Percentiles rank a stretch among this genome's conserved stretches.
phyloP scores from a whole-genome alignment of 805 yeast genomes.

The Sugiyamaella boreocaroliniensis region DNA sequence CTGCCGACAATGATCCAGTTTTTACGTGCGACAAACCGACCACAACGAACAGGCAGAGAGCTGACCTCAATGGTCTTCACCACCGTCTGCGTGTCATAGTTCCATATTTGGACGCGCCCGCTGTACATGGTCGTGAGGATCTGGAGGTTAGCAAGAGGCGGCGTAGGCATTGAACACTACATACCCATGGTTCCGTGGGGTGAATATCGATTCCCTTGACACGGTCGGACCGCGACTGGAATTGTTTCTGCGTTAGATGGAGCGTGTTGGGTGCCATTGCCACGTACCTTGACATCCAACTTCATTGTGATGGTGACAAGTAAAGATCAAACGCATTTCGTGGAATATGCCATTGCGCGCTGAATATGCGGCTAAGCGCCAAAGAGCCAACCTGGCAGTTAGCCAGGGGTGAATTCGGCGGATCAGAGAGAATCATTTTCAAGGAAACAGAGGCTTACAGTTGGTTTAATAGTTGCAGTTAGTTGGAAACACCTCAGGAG shows the following conservation, averaged over 20 bases:
- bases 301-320: constrained; percentile 33
- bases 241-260: constrained; percentile 49
- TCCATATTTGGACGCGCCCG: constrained; percentile 90
- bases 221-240: constrained; percentile 88
- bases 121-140: constrained; percentile 75
- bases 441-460: too few species aligned
- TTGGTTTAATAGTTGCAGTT: too few species aligned
- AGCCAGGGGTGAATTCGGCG: too few species aligned
- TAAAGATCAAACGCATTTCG: background rate
- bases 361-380: background rate
- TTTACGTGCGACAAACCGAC: constrained; percentile 89
- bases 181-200: constrained; percentile 94
- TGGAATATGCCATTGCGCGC: background rate
- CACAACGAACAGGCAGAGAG: constrained; percentile 94
- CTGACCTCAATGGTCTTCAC: constrained; percentile 91
- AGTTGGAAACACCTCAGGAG: too few species aligned
- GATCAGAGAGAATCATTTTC: too few species aligned
- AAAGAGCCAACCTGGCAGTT: background rate
- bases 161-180: background rate
- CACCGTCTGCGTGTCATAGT: constrained; percentile 73
- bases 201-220: constrained; percentile 98
- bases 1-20: constrained; percentile 96
- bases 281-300: constrained; percentile 42
- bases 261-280: constrained; percentile 17
- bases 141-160: background rate